Conservation (phyloP, 441 rosid genomes). For the Gossypium trilobum region DNA sequence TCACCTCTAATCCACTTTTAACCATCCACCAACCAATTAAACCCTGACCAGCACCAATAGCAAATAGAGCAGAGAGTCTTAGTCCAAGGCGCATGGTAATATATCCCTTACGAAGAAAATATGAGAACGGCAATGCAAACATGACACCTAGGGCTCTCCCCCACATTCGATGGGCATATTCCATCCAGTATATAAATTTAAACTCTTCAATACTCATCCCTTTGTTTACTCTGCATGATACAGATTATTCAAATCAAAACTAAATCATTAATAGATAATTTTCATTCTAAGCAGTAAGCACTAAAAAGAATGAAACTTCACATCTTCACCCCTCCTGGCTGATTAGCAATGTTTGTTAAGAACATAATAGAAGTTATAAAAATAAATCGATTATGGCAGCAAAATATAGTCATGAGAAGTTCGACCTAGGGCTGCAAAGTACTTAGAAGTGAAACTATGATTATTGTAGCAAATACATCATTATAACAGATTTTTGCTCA, state of each 20-base stretch:
- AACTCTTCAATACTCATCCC: slow-evolving; percentile 91
- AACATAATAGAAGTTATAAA: background rate
- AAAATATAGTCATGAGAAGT: background rate
- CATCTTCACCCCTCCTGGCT: too few relatives aligned
- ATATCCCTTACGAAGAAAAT: slow-evolving; percentile 78
- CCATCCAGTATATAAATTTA: slow-evolving; percentile 96
- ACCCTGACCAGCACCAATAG: slow-evolving; percentile 96
- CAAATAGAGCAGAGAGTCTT: slow-evolving; percentile 65
- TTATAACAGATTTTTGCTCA: background rate
- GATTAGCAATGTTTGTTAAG: background rate
- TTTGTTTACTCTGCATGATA: slow-evolving; percentile 56
- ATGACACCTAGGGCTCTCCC: slow-evolving; percentile 88
- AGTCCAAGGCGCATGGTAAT: slow-evolving; percentile 71
- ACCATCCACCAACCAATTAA: slow-evolving; percentile 99
- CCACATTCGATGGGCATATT: slow-evolving; percentile 96
- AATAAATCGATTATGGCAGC: background rate
- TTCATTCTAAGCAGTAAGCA: background rate
- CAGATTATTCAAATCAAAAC: background rate
- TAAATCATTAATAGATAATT: background rate
- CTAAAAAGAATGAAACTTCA: background rate
- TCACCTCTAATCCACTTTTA: slow-evolving; percentile 89
- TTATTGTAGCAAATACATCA: background rate
- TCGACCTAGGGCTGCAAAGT: slow-evolving; percentile 4
- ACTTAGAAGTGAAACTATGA: background rate
- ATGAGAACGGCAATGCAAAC: slow-evolving; percentile 91